Percentiles rank a stretch among this genome's conserved stretches.
These are phyloP conservation scores for Spongiforma sp. DNA, from an alignment of 1,284 basidiomycete genomes.

Conservation along the genomic window DNA sequence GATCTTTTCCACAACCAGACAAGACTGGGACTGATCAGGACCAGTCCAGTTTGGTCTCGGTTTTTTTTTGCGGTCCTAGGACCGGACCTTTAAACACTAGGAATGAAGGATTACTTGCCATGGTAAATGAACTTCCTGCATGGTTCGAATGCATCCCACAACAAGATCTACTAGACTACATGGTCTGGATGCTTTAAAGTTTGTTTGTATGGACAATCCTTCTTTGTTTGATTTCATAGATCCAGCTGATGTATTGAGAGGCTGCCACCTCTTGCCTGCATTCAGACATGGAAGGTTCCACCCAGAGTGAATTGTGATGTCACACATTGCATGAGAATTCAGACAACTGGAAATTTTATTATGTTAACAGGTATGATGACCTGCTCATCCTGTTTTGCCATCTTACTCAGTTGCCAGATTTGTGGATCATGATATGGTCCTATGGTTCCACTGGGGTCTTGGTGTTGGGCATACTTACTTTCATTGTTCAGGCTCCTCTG, in stretches of 20 bases:
- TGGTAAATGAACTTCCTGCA: conserved; percentile 1
- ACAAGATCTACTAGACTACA: not conserved
- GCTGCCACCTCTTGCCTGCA: conserved; percentile 1
- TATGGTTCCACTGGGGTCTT: conserved; percentile 9
- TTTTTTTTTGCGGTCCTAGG: no score
- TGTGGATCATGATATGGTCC: conserved; percentile 14
- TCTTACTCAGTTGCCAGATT: conserved; percentile 6
- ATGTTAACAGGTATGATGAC: conserved; percentile 1
- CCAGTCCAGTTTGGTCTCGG: no score
- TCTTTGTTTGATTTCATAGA: not conserved
- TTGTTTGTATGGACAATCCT: not conserved
- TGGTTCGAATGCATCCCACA: not conserved
- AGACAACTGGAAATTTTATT: conserved; percentile 1
- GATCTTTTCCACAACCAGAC: no score
- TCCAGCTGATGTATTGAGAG: not conserved
- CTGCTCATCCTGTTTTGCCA: not conserved
- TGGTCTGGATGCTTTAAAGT: not conserved
- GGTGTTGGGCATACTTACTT: conserved; percentile 7
- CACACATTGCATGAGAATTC: not conserved
- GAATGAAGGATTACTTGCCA: not conserved
- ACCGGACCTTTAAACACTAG: no score
- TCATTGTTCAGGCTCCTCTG: not conserved
- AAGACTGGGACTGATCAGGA: no score
- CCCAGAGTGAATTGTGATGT: not conserved
- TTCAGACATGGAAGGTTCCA: not conserved